These are phyloP conservation scores for Scedosporium boydii DNA, from an alignment of 2,329 filamentous ascomycete genomes.

Conservation along the genomic window DNA sequence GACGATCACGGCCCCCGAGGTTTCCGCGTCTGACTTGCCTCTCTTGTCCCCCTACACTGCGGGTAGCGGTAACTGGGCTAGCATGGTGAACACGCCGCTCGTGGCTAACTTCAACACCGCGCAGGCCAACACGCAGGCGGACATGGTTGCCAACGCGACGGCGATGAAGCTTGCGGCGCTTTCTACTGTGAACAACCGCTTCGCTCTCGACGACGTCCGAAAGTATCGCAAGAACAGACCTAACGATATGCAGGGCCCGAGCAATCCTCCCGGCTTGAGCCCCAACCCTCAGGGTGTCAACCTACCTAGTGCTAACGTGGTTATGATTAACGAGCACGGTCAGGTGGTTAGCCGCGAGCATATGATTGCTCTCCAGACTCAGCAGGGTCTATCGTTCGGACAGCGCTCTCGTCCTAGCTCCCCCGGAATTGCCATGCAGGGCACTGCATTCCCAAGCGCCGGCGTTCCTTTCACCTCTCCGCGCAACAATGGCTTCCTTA, in stretches of 20 bases:
- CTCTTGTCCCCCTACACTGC: constrained; percentile 71
- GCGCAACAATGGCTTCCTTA: constrained; percentile 89
- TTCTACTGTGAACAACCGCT: constrained; percentile 96
- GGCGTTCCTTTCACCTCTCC: constrained; percentile 68
- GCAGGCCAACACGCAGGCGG: constrained; percentile 60
- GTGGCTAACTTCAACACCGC: constrained; percentile 67
- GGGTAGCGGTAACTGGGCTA: constrained; percentile 90
- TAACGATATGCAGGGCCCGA: constrained; percentile 56
- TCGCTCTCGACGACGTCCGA: constrained; percentile 90
- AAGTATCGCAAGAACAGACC: constrained; percentile 91
- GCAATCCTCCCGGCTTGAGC: constrained; percentile 45
- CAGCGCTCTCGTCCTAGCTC: constrained; percentile 82
- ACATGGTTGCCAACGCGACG: constrained; percentile 97
- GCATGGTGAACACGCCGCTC: constrained; percentile 97
- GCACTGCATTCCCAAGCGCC: constrained; percentile 39
- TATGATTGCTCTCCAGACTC: constrained; percentile 68
- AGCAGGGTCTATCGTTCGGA: constrained; percentile 49
- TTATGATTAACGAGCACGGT: constrained; percentile 92
- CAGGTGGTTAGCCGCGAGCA: constrained; percentile 82
- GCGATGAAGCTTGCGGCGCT: constrained; percentile 97
- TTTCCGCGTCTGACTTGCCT: constrained; percentile 61
- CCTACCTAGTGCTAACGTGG: constrained; percentile 64
- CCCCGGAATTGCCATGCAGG: constrained; percentile 78
- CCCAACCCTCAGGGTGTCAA: constrained; percentile 53
- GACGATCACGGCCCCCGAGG: constrained; percentile 63